Base-by-base conservation (phyloP, 345 rosid genomes). In the Laguncularia racemosa region DNA sequence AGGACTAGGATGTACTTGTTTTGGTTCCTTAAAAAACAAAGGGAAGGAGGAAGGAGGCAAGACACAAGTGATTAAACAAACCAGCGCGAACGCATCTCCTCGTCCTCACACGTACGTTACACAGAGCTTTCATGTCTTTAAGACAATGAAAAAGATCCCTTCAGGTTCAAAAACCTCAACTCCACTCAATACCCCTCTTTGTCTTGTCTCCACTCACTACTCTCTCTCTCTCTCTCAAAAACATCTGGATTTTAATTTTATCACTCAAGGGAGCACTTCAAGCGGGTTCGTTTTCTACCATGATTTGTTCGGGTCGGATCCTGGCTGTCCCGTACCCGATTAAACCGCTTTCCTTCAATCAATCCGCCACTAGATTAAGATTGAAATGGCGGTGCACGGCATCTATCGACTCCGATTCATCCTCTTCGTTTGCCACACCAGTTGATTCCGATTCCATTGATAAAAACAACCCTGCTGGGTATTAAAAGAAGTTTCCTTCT, bases 391-490 rank as follows among this genome's bases (percentile, higher is more conserved):
- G 78, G 52, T 63, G 78, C 55, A 70, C 70, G 74, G 81, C 86
- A 13, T 54, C 80, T 33, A 33, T 33, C 8, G 87, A 82, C 2
- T 58, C 86, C 7, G 86, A 83, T 5, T 56, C 86, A 14, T 19
- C 67, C 60, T 74, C 91, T 45, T 67, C 82, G 13, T 68, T 66
- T 40, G 67, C 74, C 11, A 59, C 84, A 33, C 66, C 92, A 9
- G 55, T 84, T 63, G 84, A 85, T 51, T 73, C 89, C 13, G 87
- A 82, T 19, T 63, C 86, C 6, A 23, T 84, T 15, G 97, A 86
- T 13, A 75, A 59, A 65, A 65, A 53, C 71, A 62, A 83, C 40
- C 88, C 70, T 53, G 55, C 70, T 0, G 70, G 70, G 70, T 66
- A 59, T 20, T 38, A 11, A 3, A 17, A 16, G 12, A 12, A 50